phyloP scores from a whole-genome alignment of 2,329 filamentous ascomycete genomes.

The Leptographium radiaticola region DNA sequence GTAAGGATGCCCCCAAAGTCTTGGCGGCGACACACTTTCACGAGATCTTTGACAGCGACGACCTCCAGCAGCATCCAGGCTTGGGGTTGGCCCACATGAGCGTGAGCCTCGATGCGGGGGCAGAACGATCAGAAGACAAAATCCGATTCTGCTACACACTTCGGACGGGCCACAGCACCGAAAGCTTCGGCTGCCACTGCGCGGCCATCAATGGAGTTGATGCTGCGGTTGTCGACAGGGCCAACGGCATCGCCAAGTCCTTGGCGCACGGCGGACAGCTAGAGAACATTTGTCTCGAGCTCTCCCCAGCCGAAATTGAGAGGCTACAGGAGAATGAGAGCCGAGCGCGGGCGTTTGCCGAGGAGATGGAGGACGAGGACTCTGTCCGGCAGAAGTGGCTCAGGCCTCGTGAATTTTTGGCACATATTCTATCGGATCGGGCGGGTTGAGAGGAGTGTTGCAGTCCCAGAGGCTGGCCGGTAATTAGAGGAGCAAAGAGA shows the following conservation, averaged over 20 bases:
- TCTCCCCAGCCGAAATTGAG: conserved; percentile 50
- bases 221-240: conserved; percentile 55
- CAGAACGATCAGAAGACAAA: conserved; percentile 41
- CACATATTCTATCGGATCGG: background rate
- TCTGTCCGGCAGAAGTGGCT: background rate
- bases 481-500: no score
- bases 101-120: conserved; percentile 43
- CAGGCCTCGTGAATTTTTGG: background rate
- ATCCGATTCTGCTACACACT: conserved; percentile 64
- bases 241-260: conserved; percentile 58
- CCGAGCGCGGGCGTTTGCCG: conserved; percentile 45
- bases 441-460: background rate
- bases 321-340: conserved; percentile 55
- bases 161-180: conserved; percentile 52
- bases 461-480: no score
- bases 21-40: conserved; percentile 51
- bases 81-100: conserved; percentile 61
- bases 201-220: conserved; percentile 80
- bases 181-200: conserved; percentile 78
- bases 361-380: conserved; percentile 5
- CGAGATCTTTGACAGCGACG: conserved; percentile 57
- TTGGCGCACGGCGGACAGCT: conserved; percentile 64
- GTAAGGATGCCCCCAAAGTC: conserved; percentile 36
- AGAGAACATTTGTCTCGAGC: conserved; percentile 53
- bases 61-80: conserved; percentile 34